These are phyloP conservation scores for Wickerhamomyces ciferrii DNA, from an alignment of 805 yeast species.

Conservation along the genomic window DNA sequence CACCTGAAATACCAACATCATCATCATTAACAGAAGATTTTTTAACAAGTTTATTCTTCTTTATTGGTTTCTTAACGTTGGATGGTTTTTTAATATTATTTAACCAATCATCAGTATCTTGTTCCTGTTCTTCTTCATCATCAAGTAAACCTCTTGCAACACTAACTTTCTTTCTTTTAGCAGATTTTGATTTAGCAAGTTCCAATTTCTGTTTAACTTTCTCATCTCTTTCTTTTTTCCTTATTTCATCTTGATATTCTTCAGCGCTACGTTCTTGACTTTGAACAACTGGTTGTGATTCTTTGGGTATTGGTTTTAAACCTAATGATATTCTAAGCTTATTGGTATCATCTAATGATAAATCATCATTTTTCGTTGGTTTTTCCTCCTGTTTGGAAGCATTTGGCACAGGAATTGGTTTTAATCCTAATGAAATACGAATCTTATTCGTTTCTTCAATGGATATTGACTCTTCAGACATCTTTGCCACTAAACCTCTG, in stretches of 20 bases:
- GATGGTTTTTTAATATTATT: slow-evolving; percentile 7
- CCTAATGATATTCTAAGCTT: slow-evolving; percentile 19
- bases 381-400: neutral
- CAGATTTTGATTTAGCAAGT: slow-evolving; percentile 6
- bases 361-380: neutral
- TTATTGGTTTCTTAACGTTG: neutral
- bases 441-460: slow-evolving; percentile 54
- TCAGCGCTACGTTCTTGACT: slow-evolving; percentile 7
- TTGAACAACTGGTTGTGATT: neutral
- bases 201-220: slow-evolving; percentile 11
- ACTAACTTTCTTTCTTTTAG: slow-evolving; percentile 9
- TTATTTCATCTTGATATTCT: slow-evolving; percentile 4
- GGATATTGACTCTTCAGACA: slow-evolving; percentile 20
- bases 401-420: slow-evolving; percentile 34
- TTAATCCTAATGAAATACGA: slow-evolving; percentile 46
- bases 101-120: slow-evolving; percentile 17
- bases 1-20: slow-evolving; percentile 4
- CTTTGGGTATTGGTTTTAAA: slow-evolving; percentile 14
- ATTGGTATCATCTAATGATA: slow-evolving; percentile 16
- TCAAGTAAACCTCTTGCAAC: slow-evolving; percentile 10
- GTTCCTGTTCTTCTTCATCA: slow-evolving; percentile 5
- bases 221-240: slow-evolving; percentile 4
- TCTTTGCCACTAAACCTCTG: neutral
- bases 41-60: neutral
- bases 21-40: neutral